These are phyloP conservation scores for Hypoxylon perforatum DNA, from an alignment of 495 filamentous ascomycete genomes.

Conservation along the genomic window DNA sequence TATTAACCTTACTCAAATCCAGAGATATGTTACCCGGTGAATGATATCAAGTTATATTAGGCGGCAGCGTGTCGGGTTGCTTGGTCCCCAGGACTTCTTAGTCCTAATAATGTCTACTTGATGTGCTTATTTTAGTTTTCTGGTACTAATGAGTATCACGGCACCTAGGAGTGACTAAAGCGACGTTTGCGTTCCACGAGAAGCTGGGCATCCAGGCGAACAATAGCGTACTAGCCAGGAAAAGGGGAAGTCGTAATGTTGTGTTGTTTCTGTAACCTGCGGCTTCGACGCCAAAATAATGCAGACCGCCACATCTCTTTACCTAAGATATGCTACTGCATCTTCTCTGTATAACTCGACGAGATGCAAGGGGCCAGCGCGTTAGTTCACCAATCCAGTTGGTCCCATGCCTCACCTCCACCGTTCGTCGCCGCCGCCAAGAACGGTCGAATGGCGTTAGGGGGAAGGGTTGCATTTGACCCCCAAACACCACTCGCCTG, in stretches of 20 bases:
- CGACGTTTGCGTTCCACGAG: neutral
- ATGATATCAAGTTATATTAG: no score
- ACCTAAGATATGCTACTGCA: neutral
- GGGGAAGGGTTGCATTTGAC: constrained; percentile 30
- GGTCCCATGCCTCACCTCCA: neutral
- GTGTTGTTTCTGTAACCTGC: constrained; percentile 14
- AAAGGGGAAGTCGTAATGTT: neutral
- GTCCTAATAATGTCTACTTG: no score
- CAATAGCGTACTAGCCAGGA: no score
- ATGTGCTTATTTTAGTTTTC: no score
- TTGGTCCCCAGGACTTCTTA: no score
- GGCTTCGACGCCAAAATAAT: constrained; percentile 5
- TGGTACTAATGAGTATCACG: no score
- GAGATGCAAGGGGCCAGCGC: constrained; percentile 22
- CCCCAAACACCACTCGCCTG: constrained; percentile 18
- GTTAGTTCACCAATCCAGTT: constrained; percentile 13
- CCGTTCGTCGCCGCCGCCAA: neutral
- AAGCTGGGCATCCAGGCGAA: neutral
- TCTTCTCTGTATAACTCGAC: neutral
- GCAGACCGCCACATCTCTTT: constrained; percentile 17
- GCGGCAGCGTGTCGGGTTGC: no score
- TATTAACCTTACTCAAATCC: no score
- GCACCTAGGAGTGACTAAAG: neutral
- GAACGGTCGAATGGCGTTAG: neutral
- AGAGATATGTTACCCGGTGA: no score